Conservation (phyloP, 2,329 filamentous ascomycete species). For the Alternaria angustiovoidea region DNA sequence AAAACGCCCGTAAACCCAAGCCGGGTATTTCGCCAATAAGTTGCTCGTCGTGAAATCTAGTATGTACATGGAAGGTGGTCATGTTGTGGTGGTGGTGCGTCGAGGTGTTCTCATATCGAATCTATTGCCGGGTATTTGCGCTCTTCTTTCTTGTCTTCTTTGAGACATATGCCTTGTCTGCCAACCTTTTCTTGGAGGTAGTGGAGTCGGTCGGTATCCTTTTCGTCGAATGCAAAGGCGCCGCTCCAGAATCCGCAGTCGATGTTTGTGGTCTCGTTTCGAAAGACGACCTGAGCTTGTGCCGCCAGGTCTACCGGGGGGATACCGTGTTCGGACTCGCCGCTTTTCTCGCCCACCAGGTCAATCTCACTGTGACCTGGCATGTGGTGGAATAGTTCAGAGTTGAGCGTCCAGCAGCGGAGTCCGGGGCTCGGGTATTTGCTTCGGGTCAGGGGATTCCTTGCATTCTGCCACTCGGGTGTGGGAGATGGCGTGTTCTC, state of each 20-base stretch:
- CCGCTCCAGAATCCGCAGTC: constrained; percentile 53
- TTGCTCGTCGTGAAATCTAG: constrained; percentile 14
- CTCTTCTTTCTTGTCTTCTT: constrained; percentile 33
- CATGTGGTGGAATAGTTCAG: constrained; percentile 57
- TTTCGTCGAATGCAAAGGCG: constrained; percentile 46
- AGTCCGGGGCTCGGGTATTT: constrained; percentile 47
- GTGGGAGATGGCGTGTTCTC: constrained; percentile 41
- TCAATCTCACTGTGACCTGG: constrained; percentile 52
- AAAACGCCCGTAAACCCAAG: constrained; percentile 1
- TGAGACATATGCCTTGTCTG: constrained; percentile 49
- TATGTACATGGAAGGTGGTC: constrained; percentile 12
- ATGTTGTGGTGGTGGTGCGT: background rate
- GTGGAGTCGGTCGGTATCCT: constrained; percentile 39
- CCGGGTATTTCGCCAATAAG: constrained; percentile 1
- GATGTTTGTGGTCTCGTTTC: constrained; percentile 50
- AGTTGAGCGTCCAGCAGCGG: constrained; percentile 55
- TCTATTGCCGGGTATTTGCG: constrained; percentile 15
- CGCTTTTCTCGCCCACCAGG: constrained; percentile 38
- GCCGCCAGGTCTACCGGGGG: constrained; percentile 49
- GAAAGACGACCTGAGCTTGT: constrained; percentile 38
- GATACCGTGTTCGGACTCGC: constrained; percentile 37
- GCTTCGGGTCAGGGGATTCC: constrained; percentile 32
- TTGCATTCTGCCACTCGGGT: constrained; percentile 27
- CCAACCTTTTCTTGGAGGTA: constrained; percentile 51
- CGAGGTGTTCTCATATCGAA: constrained; percentile 8